Evolutionary conservation across 805 yeast genomes (phyloP).

Genomic region (Wickerhamomyces tratensis): DNA sequence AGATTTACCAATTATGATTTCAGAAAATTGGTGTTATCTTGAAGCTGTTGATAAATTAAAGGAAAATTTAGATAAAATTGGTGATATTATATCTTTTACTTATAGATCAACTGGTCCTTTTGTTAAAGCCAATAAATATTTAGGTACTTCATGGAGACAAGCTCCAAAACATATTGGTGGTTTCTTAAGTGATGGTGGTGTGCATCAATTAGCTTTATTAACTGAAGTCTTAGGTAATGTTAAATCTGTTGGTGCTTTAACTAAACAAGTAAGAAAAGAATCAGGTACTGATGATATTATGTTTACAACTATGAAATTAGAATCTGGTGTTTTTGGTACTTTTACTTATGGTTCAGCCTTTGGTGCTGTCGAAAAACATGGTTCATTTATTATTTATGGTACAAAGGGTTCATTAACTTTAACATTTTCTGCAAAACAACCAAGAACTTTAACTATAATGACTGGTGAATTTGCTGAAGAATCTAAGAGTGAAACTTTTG

Average conservation of each 20-base stretch:
- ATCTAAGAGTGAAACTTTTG: slow-evolving; percentile 12
- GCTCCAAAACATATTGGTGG: slow-evolving; percentile 93
- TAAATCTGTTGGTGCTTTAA: slow-evolving; percentile 60
- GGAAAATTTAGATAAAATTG: slow-evolving; percentile 59
- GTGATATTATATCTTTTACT: slow-evolving; percentile 59
- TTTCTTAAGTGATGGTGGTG: slow-evolving; percentile 90
- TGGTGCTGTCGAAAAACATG: slow-evolving; percentile 69
- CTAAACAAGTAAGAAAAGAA: slow-evolving; percentile 65
- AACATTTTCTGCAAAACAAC: slow-evolving; percentile 43
- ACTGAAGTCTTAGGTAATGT: slow-evolving; percentile 77
- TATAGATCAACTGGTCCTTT: slow-evolving; percentile 71
- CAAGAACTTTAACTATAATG: slow-evolving; percentile 25
- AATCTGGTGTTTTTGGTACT: slow-evolving; percentile 64
- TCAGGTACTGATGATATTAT: slow-evolving; percentile 80
- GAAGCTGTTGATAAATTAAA: slow-evolving; percentile 46
- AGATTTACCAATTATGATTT: slow-evolving; percentile 60
- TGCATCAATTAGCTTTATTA: slow-evolving; percentile 83
- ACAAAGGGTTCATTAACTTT: slow-evolving; percentile 64
- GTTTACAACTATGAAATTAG: slow-evolving; percentile 56
- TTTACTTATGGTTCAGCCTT: slow-evolving; percentile 83
- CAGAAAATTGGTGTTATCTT: slow-evolving; percentile 82
- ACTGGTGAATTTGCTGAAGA: slow-evolving; percentile 19
- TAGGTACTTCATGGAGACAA: slow-evolving; percentile 76
- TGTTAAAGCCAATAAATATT: slow-evolving; percentile 47
- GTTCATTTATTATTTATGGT: slow-evolving; percentile 67